A percentile compares a stretch with the other conserved stretches of the same genome.
These are phyloP conservation scores for Colletotrichum sp. DNA, from an alignment of 2,329 filamentous ascomycete species.

Conservation along the genomic window DNA sequence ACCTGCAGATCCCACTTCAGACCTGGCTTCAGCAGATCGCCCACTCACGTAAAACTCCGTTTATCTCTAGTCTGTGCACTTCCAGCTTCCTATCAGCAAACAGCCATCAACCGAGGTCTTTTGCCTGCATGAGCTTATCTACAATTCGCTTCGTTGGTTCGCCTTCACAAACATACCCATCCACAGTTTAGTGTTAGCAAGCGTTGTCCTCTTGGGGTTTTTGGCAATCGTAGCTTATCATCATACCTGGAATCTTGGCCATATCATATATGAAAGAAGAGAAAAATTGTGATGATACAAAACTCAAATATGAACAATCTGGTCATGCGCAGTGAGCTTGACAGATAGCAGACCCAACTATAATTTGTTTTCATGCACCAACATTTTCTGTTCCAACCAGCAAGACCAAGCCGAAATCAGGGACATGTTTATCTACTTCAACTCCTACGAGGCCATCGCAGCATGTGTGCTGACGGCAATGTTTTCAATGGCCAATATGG, in stretches of 20 bases:
- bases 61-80: neutral
- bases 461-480: neutral
- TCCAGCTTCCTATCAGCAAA: neutral
- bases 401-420: neutral
- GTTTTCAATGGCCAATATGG: neutral
- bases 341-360: neutral
- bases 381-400: neutral
- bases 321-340: neutral
- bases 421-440: neutral
- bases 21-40: neutral
- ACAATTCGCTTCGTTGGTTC: neutral
- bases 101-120: neutral
- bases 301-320: neutral
- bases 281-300: neutral
- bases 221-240: neutral
- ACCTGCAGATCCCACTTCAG: neutral
- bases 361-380: neutral
- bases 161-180: neutral
- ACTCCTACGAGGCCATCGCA: neutral
- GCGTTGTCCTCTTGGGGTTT: neutral
- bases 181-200: neutral
- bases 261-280: neutral
- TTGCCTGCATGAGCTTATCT: neutral
- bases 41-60: neutral
- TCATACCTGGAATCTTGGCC: neutral